Percentiles rank a stretch among this genome's conserved stretches.
Conservation (phyloP, 2,329 filamentous ascomycete species). For the Trichoderma koningii region DNA sequence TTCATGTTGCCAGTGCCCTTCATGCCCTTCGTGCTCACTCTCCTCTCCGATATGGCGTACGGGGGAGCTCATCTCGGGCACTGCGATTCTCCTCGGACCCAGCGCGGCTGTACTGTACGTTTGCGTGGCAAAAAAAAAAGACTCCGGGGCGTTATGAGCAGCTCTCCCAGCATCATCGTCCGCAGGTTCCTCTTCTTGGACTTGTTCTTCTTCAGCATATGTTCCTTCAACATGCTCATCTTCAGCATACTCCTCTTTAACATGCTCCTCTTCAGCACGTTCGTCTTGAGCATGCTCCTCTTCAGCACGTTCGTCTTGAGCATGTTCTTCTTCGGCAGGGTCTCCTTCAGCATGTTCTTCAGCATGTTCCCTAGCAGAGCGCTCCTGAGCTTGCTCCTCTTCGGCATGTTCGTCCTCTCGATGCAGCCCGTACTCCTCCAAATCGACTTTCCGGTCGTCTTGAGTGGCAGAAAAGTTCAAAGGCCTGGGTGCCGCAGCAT, state of each 20-base stretch:
- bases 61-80: slow-evolving; percentile 55
- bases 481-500: slow-evolving; percentile 50
- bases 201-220: not conserved
- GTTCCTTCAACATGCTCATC: slow-evolving; percentile 7
- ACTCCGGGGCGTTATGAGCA: not conserved
- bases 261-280: too few species aligned
- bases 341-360: slow-evolving; percentile 7
- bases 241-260: not conserved
- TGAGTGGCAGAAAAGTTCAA: slow-evolving; percentile 21
- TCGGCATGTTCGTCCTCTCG: slow-evolving; percentile 8
- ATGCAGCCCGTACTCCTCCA: slow-evolving; percentile 10
- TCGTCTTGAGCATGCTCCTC: not conserved
- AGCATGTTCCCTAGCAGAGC: not conserved
- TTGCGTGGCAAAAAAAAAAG: not conserved
- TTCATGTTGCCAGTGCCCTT: too few species aligned
- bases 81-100: slow-evolving; percentile 51
- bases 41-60: slow-evolving; percentile 33
- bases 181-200: too few species aligned
- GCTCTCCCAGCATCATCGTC: not conserved
- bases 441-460: slow-evolving; percentile 26
- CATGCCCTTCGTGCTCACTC: not conserved
- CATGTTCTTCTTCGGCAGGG: not conserved
- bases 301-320: not conserved
- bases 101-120: slow-evolving; percentile 38
- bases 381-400: slow-evolving; percentile 2